Conservation (phyloP, 257 asterid species). For the Echites panduratus region DNA sequence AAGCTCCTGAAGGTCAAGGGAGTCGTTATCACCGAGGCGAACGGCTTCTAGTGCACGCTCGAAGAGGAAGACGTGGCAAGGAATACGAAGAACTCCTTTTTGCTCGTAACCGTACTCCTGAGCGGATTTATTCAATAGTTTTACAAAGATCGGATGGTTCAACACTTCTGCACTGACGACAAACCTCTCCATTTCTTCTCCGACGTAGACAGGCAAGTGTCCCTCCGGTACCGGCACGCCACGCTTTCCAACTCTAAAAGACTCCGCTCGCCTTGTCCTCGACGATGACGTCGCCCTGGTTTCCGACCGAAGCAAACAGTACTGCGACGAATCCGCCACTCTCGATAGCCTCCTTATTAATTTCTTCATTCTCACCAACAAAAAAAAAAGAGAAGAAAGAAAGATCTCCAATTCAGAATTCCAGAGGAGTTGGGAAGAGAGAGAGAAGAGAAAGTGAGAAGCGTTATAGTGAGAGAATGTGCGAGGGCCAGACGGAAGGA, state of each 20-base stretch:
- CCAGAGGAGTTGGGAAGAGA: not conserved
- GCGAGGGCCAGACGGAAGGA: not conserved
- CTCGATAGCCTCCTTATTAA: constrained; percentile 53
- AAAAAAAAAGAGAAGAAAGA: not conserved
- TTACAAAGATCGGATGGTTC: constrained; percentile 72
- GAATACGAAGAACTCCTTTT: constrained; percentile 72
- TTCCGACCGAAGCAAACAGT: constrained; percentile 38
- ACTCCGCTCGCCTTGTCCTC: constrained; percentile 19
- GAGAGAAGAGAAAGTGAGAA: not conserved
- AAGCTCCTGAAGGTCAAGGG: constrained; percentile 46
- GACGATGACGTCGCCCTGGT: constrained; percentile 28
- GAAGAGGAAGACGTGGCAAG: constrained; percentile 70
- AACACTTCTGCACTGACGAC: constrained; percentile 72
- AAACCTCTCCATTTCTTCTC: constrained; percentile 89
- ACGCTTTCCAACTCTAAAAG: constrained; percentile 24
- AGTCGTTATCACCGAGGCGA: constrained; percentile 33
- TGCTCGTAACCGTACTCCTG: constrained; percentile 86
- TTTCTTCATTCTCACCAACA: constrained; percentile 49
- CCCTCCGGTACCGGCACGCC: constrained; percentile 55
- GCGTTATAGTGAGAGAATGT: constrained; percentile 9
- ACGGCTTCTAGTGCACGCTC: constrained; percentile 79
- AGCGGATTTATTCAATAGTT: constrained; percentile 63
- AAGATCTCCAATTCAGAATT: not conserved
- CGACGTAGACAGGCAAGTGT: constrained; percentile 87
- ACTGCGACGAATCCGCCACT: constrained; percentile 70